phyloP scores from a whole-genome alignment of 352 stramenopile genomes.

The Phytophthora tubulina region DNA sequence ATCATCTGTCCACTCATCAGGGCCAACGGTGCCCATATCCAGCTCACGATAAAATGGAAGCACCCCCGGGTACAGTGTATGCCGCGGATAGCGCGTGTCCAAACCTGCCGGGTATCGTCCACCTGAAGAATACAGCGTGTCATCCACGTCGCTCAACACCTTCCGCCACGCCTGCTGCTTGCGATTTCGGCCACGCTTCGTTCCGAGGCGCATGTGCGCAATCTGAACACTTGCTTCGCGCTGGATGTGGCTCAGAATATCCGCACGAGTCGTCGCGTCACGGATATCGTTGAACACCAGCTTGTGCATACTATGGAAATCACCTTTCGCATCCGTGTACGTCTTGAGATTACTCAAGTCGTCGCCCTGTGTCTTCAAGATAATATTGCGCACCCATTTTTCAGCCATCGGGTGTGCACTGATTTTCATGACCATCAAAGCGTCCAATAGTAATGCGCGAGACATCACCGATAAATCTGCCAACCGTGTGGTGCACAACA shows the following conservation, averaged over 20 bases:
- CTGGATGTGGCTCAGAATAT: slow-evolving; percentile 97
- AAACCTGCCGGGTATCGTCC: slow-evolving; percentile 96
- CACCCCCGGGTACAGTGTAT: slow-evolving; percentile 97
- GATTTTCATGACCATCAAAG: slow-evolving; percentile 98
- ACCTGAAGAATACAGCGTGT: slow-evolving; percentile 97
- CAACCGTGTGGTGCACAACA: slow-evolving; percentile 94
- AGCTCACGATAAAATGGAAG: slow-evolving; percentile 98
- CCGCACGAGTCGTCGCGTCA: slow-evolving; percentile 81
- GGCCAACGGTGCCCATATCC: slow-evolving; percentile 93
- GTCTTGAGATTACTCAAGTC: slow-evolving; percentile 97
- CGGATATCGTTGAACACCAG: slow-evolving; percentile 98
- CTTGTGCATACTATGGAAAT: slow-evolving; percentile 98
- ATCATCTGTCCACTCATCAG: slow-evolving; percentile 90
- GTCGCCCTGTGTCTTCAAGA: slow-evolving; percentile 96
- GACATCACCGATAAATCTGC: slow-evolving; percentile 94
- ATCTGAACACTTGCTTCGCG: slow-evolving; percentile 95
- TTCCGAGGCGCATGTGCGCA: slow-evolving; percentile 94
- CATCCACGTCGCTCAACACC: slow-evolving; percentile 98
- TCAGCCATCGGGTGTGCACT: slow-evolving; percentile 94
- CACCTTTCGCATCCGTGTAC: slow-evolving; percentile 96
- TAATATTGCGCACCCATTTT: slow-evolving; percentile 97
- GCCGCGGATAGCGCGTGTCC: slow-evolving; percentile 93
- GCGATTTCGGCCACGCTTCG: slow-evolving; percentile 79
- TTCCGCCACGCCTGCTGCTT: slow-evolving; percentile 96
- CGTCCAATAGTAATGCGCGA: slow-evolving; percentile 94